Evolutionary conservation across 169 alveolate genomes (phyloP), one percentile per base, ranked within the genome.

Genomic region (Plasmodium falciparum): DNA sequence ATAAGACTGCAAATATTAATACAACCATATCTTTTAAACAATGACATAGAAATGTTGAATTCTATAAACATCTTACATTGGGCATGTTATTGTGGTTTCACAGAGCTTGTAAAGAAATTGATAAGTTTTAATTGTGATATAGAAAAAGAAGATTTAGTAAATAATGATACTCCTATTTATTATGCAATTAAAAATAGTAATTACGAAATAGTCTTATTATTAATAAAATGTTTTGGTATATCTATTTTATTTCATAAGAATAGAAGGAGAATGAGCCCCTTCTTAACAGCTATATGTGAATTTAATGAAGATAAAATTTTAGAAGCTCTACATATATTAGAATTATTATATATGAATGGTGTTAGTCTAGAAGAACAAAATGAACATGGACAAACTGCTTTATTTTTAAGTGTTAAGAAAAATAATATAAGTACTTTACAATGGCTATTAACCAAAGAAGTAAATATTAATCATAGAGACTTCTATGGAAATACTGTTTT

Each of bases 321-420:
- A 52, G 95, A 93, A 54, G 56, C 95, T 17, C 89, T 96, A 45
- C 95, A 94, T 89, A 93, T 95, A 43, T 93, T 96, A 86, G 98
- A 96, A 74, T 95, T 94, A 76, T 91, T 96, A 39, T 96, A 95
- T 86, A 91, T 96, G 29, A 89, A 96, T 50, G 98, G 98, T 4
- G 96, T 93, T 52, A 95, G 98, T 39, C 90, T 96, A 43, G 98
- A 96, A 80, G 98, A 96, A 74, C 98, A 97, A 73, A 98, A 97
- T 72, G 93, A 85, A 43, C 66, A 74, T 74, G 98, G 98, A 0
- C 95, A 95, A 17, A 97, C 98, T 15, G 98, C 98, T 9, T 88
- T 97, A 58, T 91, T 96, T 93, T 93, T 94, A 90, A 95, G 98
- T 24, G 93, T 97, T 22, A 92, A 95, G 73, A 93, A 97, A 74